These are phyloP conservation scores for Diospyros lotus DNA, from an alignment of 148 eudicot genomes.

Conservation along the genomic window DNA sequence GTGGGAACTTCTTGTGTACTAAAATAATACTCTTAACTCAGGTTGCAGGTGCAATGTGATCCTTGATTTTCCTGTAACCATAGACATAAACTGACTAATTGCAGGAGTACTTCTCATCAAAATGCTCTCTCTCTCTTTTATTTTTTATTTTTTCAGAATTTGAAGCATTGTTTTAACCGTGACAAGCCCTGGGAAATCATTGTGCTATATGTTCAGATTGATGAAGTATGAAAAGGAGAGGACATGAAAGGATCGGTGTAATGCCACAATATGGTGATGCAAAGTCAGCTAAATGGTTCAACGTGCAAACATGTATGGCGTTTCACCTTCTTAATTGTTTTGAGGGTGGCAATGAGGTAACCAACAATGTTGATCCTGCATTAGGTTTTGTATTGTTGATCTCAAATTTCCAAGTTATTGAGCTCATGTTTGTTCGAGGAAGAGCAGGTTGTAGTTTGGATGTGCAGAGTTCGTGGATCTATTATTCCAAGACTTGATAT, in stretches of 20 bases:
- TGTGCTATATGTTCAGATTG: constrained; percentile 19
- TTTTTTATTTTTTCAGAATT: too few relatives aligned
- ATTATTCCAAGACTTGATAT: constrained; percentile 38
- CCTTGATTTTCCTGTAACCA: constrained; percentile 33
- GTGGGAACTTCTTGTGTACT: too few relatives aligned
- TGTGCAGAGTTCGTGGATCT: constrained; percentile 24
- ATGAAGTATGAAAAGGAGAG: constrained; percentile 31
- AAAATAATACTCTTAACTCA: too few relatives aligned
- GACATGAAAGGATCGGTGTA: constrained; percentile 35
- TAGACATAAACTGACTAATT: constrained; percentile 30
- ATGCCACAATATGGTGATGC: constrained; percentile 47
- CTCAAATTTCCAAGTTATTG: background rate
- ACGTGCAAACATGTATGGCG: constrained; percentile 21
- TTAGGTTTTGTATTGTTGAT: background rate
- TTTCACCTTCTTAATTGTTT: constrained; percentile 38
- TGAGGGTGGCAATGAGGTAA: constrained; percentile 39
- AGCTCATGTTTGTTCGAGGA: background rate
- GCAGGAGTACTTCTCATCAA: constrained; percentile 18
- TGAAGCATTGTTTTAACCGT: background rate
- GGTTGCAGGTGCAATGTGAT: constrained; percentile 39
- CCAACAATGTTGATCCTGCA: background rate
- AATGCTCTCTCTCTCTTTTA: background rate
- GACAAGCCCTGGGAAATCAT: background rate
- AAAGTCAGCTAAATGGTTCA: constrained; percentile 33
- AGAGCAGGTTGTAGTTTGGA: constrained; percentile 31